phyloP scores from a whole-genome alignment of 2,329 filamentous ascomycete species.

The Lithohypha guttulata region DNA sequence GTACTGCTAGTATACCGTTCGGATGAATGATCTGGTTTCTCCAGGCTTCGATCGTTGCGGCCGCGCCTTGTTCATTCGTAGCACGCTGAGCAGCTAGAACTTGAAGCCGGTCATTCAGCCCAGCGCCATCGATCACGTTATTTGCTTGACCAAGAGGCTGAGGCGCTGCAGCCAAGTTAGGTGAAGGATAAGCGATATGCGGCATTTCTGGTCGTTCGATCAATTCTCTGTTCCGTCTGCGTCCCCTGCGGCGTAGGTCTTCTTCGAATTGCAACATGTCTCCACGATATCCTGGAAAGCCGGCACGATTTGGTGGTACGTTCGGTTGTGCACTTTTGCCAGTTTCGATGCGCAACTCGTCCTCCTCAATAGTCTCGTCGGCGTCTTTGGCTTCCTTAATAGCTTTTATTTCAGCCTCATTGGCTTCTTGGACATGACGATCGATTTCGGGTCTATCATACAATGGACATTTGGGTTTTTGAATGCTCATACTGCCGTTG shows the following conservation, averaged over 20 bases:
- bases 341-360: constrained; percentile 16
- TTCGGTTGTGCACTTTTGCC: constrained; percentile 5
- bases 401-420: constrained; percentile 24
- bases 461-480: constrained; percentile 47
- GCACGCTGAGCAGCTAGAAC: neutral
- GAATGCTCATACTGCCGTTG: constrained; percentile 7
- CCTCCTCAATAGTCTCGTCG: constrained; percentile 21
- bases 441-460: constrained; percentile 45
- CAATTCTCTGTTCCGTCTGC: neutral
- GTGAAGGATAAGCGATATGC: neutral
- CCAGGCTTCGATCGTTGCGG: neutral
- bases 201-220: neutral
- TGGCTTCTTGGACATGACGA: constrained; percentile 23
- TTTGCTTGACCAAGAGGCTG: no score
- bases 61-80: neutral
- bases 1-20: neutral
- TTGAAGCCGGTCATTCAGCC: no score
- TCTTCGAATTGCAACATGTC: no score
- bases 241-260: no score
- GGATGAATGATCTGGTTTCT: neutral
- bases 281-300: no score
- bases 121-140: no score
- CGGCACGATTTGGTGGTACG: neutral
- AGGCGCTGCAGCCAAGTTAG: no score
- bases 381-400: constrained; percentile 23